Base-by-base conservation (phyloP, 2,329 filamentous ascomycete species). In the Proliferodiscus dingleyae region DNA sequence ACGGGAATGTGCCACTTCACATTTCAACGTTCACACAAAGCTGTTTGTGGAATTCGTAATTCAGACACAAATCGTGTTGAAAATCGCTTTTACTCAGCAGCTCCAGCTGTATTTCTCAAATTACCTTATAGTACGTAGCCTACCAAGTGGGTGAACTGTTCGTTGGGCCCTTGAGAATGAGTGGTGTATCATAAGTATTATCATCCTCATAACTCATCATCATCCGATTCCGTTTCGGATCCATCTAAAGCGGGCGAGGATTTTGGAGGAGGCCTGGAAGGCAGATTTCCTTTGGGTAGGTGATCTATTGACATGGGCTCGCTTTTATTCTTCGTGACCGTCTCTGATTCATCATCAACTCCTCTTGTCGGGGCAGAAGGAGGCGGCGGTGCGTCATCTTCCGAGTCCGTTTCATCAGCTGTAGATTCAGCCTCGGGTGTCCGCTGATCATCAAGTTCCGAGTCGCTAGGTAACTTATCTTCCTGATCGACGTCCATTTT, bases 401-500 rank as follows among this genome's bases (percentile, higher is more conserved):
- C 46, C 34, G 36, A 53, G 7, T 34, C 32, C 8, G 51, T 52
- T 26, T 61, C 55, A 6, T 46, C 51, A 30, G 51, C 53, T 19
- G 56, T 55, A 11, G 54, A 52, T 34, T 57, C 53, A 24, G 60
- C 44, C 18, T 60, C 48, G 4, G 55, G 47, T 18, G 53, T 53
- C 28, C 43, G 50, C 24, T 18, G 21, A 13, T 59, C 57, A 33
- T 49, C 45, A 13, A 42, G 36, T 39, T 58, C 59, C 9, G 47
- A 49, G 19, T 54, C 51, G 13, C 45, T 37, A 19, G 40, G 34
- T 45, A n/a, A n/a, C n/a, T n/a, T n/a, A n/a, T 37, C 37, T 3
- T 46, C 44, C 24, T 62, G 54, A 48, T 76, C 74, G 3, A 77
- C 59, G 23, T 78, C 72, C 73, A 78, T 78, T 45, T 64, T 67